Conservation (phyloP, 495 filamentous ascomycete species). For the Zalerion maritima region DNA sequence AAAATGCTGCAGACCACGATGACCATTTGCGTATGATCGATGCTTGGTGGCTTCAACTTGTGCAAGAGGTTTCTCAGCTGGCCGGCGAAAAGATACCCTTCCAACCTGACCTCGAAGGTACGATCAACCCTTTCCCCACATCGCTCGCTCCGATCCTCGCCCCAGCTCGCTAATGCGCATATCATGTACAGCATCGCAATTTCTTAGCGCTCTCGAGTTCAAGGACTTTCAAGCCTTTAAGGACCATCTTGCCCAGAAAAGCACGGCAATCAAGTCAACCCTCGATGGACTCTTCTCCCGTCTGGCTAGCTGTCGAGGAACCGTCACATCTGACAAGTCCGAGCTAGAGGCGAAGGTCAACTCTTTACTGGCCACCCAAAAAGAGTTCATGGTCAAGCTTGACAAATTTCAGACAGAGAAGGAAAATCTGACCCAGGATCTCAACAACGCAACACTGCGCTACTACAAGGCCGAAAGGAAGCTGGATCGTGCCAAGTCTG, state of each 20-base stretch:
- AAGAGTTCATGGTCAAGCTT: conserved; percentile 60
- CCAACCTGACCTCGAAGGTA: conserved; percentile 38
- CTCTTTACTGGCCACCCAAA: conserved; percentile 62
- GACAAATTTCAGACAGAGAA: conserved; percentile 67
- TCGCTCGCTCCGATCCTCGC: conserved; percentile 18
- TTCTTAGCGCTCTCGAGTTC: conserved; percentile 47
- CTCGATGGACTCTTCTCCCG: conserved; percentile 27
- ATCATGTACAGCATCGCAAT: conserved; percentile 26
- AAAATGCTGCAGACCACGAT: conserved; percentile 65
- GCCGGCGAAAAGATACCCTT: conserved; percentile 35
- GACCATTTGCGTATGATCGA: conserved; percentile 84
- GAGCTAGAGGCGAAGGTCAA: conserved; percentile 61
- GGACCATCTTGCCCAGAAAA: conserved; percentile 52
- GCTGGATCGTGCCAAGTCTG: conserved; percentile 72
- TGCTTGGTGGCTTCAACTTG: conserved; percentile 81
- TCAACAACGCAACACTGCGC: conserved; percentile 72
- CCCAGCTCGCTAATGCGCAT: conserved; percentile 20
- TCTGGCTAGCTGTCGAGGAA: conserved; percentile 22
- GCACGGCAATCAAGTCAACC: conserved; percentile 29
- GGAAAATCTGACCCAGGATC: conserved; percentile 63
- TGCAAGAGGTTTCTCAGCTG: conserved; percentile 73
- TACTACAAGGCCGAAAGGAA: conserved; percentile 93
- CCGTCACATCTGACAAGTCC: conserved; percentile 46
- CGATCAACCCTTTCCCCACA: conserved; percentile 11
- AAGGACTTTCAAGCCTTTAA: conserved; percentile 60